Conservation (phyloP, 1,284 basidiomycete species). For the Fomitopsis palustris region DNA sequence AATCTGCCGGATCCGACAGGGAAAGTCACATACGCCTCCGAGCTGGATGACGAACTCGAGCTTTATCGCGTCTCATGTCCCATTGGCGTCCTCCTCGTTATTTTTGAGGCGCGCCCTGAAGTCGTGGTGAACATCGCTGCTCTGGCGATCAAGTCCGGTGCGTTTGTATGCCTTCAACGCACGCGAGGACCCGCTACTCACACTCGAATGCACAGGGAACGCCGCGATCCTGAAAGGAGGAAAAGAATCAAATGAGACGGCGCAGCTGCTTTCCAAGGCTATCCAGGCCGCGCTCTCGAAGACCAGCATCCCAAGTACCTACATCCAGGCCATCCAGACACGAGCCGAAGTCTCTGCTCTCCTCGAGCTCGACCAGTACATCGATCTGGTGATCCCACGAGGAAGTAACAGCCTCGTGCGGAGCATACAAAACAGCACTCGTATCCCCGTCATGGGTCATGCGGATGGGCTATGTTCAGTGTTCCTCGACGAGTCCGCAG, state of each 20-base stretch:
- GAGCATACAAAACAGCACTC: conserved; percentile 86
- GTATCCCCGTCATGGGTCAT: conserved; percentile 98
- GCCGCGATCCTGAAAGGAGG: conserved; percentile 97
- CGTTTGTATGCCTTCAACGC: conserved; percentile 15
- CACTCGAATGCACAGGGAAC: conserved; percentile 58
- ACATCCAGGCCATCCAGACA: conserved; percentile 92
- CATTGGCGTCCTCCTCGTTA: conserved; percentile 94
- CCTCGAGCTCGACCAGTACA: conserved; percentile 85
- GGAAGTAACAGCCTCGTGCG: conserved; percentile 91
- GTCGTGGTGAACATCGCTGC: conserved; percentile 98
- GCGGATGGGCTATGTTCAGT: conserved; percentile 94
- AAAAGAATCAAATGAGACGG: conserved; percentile 85
- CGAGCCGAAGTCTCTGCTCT: conserved; percentile 89
- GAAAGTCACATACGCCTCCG: conserved; percentile 81
- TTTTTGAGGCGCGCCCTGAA: conserved; percentile 97
- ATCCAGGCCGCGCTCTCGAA: conserved; percentile 78
- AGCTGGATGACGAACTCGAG: conserved; percentile 84
- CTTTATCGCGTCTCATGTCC: conserved; percentile 95
- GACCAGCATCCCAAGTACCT: conserved; percentile 73
- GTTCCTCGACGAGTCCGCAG: conserved; percentile 85
- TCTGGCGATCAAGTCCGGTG: conserved; percentile 94
- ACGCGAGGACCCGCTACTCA: not conserved
- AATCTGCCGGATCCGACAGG: conserved; percentile 86
- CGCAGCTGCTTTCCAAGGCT: conserved; percentile 70
- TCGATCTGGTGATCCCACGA: conserved; percentile 95